Base-by-base conservation (phyloP, 805 yeast species). In the Spencermartinsiella europaea region DNA sequence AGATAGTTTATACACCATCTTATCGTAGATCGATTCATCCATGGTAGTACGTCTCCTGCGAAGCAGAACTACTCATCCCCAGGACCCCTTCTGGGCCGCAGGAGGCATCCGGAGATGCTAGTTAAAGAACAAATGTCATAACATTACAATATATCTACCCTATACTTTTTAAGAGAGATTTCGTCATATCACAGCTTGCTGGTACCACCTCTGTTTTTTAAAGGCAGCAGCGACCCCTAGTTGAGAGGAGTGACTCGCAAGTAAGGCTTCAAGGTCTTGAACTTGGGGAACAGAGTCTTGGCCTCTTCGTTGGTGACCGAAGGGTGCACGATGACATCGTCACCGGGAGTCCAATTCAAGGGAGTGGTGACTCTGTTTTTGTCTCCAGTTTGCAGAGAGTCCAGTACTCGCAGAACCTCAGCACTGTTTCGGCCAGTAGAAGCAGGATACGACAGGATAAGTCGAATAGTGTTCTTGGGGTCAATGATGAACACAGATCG, bases 241-340 rank as follows among this genome's bases (percentile, higher is more conserved):
- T 56, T 64, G 8, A 60, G 56, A 47, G 69, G 67, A 38, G 89
- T 81, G 71, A 70, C 74, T 71, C 96, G 85, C 71, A 89, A 79
- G 80, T 90, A 89, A 53, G 96, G 96, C 79, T 88, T 90, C 70
- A 90, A 82, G 61, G 81, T 80, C 67, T 79, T 83, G 80, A 87
- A 88, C 61, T 84, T 81, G 55, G 96, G 95, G 75, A 89, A 89
- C 69, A 86, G 81, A 63, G 80, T 79, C 73, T 81, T 81, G 38
- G 90, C 90, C 58, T 76, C 89, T 64, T 81, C 93, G 69, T 89
- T 84, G 51, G 87, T 76, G 50, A 89, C 88, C 43, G 84, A 69
- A 58, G 96, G 96, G 66, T 91, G 96, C 55, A 90, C 90, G 68
- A 89, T 89, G 53, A 90, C 97, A 67, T 89, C 96, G 53, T 88